A percentile compares a stretch with the other conserved stretches of the same genome.
Evolutionary conservation across 2,329 filamentous ascomycete species (phyloP).

Genomic region (Ophiostoma quercus): DNA sequence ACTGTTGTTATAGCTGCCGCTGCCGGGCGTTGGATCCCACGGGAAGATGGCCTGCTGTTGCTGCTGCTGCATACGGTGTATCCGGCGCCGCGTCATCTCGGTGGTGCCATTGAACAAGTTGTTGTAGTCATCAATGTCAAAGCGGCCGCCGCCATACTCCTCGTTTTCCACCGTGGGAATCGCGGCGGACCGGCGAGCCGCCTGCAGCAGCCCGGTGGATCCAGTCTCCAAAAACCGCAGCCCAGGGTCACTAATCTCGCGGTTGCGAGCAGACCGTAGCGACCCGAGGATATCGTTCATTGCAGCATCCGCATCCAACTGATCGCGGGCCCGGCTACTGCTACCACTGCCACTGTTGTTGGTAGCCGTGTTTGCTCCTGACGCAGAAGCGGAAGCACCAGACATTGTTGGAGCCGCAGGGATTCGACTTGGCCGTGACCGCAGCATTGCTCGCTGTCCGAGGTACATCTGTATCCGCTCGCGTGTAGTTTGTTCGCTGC

Average conservation of each 20-base stretch:
- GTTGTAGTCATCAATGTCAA: not conserved
- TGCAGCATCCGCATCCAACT: constrained; percentile 37
- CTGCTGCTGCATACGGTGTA: constrained; percentile 14
- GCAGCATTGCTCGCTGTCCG: constrained; percentile 16
- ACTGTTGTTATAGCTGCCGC: not conserved
- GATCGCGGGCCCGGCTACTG: constrained; percentile 31
- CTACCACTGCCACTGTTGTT: not conserved
- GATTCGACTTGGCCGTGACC: constrained; percentile 16
- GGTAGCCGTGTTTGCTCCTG: not conserved
- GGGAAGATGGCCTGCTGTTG: constrained; percentile 27
- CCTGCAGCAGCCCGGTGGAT: constrained; percentile 11
- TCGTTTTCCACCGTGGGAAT: constrained; percentile 4
- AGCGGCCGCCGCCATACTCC: not conserved
- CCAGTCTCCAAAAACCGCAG: constrained; percentile 19
- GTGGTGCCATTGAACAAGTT: constrained; percentile 4
- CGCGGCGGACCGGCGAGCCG: constrained; percentile 9
- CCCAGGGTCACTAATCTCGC: constrained; percentile 22
- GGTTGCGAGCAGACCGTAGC: constrained; percentile 36
- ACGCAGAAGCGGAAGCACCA: not conserved
- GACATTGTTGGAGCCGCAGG: not conserved
- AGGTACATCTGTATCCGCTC: constrained; percentile 14
- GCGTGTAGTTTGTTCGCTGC: not conserved
- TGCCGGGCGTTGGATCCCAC: not conserved
- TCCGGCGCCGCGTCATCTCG: not conserved
- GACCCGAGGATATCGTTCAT: constrained; percentile 39